Evolutionary conservation across 306 rosid species (phyloP).

Genomic region (Trifolium subterraneum): DNA sequence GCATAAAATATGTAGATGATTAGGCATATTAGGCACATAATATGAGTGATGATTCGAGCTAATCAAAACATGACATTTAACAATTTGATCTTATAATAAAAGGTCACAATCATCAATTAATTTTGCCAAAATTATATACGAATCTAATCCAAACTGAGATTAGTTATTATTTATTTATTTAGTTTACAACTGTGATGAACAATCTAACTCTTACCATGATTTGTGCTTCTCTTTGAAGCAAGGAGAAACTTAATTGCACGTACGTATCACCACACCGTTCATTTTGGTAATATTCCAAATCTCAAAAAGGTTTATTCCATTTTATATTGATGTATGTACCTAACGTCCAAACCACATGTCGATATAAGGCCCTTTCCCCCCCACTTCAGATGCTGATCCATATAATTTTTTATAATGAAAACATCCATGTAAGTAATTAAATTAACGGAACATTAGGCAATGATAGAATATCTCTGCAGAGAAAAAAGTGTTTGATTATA

Average conservation of each 20-base stretch:
- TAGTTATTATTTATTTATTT: neutral
- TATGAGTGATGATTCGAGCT: neutral
- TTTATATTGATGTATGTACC: neutral
- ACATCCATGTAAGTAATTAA: neutral
- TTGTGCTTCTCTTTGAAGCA: neutral
- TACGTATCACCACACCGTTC: neutral
- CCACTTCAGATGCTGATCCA: neutral
- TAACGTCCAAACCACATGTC: conserved; percentile 23
- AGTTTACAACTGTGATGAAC: neutral
- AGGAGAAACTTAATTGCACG: neutral
- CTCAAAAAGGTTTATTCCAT: conserved; percentile 42
- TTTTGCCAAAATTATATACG: neutral
- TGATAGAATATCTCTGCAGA: neutral
- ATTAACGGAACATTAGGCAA: neutral
- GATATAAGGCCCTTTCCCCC: neutral
- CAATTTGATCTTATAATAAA: neutral
- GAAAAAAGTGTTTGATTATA: too few relatives aligned
- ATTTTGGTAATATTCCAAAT: conserved; percentile 32
- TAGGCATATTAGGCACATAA: neutral
- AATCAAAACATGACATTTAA: neutral
- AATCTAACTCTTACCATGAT: neutral
- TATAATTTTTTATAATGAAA: neutral
- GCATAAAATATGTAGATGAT: too few relatives aligned
- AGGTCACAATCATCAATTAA: neutral
- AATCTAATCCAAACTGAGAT: neutral